Percentiles rank a stretch among this genome's conserved stretches.
Conservation (phyloP, 2,329 filamentous ascomycete genomes). For the Trichoderma koningiopsis region DNA sequence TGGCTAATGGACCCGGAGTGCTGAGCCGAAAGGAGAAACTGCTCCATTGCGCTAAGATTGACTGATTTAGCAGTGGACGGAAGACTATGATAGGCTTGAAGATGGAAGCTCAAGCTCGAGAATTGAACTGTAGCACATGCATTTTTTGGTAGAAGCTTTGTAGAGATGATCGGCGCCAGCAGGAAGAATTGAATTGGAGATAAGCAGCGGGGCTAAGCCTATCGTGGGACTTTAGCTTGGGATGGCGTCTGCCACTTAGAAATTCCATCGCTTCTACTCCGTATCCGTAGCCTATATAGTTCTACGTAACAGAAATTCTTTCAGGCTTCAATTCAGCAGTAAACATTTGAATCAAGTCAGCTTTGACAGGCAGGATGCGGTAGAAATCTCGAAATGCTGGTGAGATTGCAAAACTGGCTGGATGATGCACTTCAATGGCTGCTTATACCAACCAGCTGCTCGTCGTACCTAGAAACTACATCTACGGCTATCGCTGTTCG, state of each 20-base stretch:
- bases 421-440: too few species aligned
- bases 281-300: too few species aligned
- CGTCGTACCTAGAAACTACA: too few species aligned
- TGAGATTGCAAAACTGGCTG: too few species aligned
- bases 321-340: too few species aligned
- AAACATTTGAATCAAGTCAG: too few species aligned
- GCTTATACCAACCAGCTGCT: too few species aligned
- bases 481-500: too few species aligned
- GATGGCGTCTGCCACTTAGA: not conserved
- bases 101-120: too few species aligned
- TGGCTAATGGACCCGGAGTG: constrained; percentile 30
- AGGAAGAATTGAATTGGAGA: not conserved
- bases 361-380: too few species aligned
- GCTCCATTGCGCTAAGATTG: constrained; percentile 28
- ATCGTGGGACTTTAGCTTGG: not conserved
- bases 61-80: not conserved
- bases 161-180: not conserved
- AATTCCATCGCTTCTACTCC: not conserved
- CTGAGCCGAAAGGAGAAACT: constrained; percentile 30
- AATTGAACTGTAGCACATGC: too few species aligned
- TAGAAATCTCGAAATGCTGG: too few species aligned
- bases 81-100: not conserved
- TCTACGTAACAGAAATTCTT: not conserved
- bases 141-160: not conserved
- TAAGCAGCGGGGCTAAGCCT: not conserved